A percentile compares a stretch with the other conserved stretches of the same genome.
Conservation (phyloP, 164 flowering plant genomes). For the Berberis thunbergii region DNA sequence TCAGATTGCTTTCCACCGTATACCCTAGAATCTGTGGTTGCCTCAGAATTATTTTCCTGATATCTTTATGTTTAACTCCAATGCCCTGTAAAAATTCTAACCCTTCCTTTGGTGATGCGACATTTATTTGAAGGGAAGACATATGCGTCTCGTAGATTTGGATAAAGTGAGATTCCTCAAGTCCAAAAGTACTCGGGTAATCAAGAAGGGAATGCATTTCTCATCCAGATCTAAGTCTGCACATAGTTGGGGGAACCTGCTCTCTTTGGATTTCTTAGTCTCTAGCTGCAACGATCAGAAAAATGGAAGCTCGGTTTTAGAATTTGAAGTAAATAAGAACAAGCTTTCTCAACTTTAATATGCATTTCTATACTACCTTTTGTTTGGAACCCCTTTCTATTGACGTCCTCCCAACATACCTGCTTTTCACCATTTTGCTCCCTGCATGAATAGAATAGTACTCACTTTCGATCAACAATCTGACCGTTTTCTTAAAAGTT, state of each 20-base stretch:
- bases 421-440: neutral
- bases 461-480: neutral
- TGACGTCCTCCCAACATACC: too few relatives aligned
- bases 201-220: constrained; percentile 87
- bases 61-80: constrained; percentile 83
- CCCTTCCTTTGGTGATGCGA: constrained; percentile 70
- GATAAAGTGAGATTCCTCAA: constrained; percentile 70
- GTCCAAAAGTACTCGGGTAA: constrained; percentile 75
- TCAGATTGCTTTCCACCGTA: constrained; percentile 76
- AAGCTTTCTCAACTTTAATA: too few relatives aligned
- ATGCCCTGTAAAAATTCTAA: constrained; percentile 68
- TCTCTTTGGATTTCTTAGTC: constrained; percentile 21
- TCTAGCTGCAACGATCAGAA: constrained; percentile 31
- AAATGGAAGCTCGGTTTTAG: constrained; percentile 3
- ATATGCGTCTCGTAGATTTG: constrained; percentile 89
- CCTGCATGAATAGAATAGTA: constrained; percentile 6
- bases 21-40: constrained; percentile 90
- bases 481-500: neutral
- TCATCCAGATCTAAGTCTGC: constrained; percentile 73
- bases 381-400: constrained; percentile 16
- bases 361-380: neutral
- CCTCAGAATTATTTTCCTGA: constrained; percentile 69
- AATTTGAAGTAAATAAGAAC: neutral
- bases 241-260: constrained; percentile 32
- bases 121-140: constrained; percentile 81